phyloP scores from a whole-genome alignment of 2,329 filamentous ascomycete species.

The Botrytis byssoidea region DNA sequence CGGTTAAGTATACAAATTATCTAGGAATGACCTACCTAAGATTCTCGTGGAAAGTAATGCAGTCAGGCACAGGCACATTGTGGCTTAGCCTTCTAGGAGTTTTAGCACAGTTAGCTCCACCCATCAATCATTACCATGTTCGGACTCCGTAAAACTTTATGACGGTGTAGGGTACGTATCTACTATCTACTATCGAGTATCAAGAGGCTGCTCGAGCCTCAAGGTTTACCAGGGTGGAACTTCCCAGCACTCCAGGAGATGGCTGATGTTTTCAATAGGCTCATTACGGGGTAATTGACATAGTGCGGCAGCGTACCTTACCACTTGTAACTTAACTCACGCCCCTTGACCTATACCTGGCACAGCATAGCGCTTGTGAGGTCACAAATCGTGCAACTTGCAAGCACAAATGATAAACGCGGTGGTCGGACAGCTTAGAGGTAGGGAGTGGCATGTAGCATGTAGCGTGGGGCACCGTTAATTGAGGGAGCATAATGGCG shows the following conservation, averaged over 20 bases:
- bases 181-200: slow-evolving; percentile 4
- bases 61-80: slow-evolving; percentile 15
- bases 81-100: slow-evolving; percentile 18
- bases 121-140: slow-evolving; percentile 1
- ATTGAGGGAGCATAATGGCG: slow-evolving; percentile 13
- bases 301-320: slow-evolving; percentile 13
- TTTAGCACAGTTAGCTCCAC: background rate
- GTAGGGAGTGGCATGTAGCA: slow-evolving; percentile 1
- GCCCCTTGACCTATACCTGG: background rate
- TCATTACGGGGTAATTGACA: background rate
- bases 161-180: slow-evolving; percentile 17
- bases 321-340: slow-evolving; percentile 3
- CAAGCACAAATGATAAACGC: slow-evolving; percentile 18
- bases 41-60: slow-evolving; percentile 1
- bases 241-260: slow-evolving; percentile 2
- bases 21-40: slow-evolving; percentile 2
- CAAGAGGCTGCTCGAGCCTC: slow-evolving; percentile 9
- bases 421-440: background rate
- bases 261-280: slow-evolving; percentile 12
- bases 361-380: slow-evolving; percentile 14
- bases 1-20: slow-evolving; percentile 12
- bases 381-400: background rate
- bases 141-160: background rate
- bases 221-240: slow-evolving; percentile 1
- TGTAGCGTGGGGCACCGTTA: slow-evolving; percentile 16